Base-by-base conservation (phyloP, 345 rosid species). In the Aurinia saxatilis region DNA sequence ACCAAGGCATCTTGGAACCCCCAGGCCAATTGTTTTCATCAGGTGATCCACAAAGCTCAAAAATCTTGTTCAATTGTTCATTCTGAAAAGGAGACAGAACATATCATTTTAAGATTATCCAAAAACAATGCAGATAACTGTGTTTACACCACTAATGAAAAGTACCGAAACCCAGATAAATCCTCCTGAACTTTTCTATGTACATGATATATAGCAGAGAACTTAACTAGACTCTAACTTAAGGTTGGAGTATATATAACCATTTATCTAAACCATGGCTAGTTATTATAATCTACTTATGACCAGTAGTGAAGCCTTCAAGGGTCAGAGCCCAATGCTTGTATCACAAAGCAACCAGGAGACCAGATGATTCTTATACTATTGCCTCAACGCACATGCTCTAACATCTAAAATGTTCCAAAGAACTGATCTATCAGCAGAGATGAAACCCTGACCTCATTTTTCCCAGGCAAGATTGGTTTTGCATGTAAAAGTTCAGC, bases 401-500 rank as follows among this genome's bases (percentile, higher is more conserved):
- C 8, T 23, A 48, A 35, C 11, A 50, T 33, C 66, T 23, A 4
- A 51, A 10, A 12, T 42, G 13, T 12, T n/a, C 33, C 35, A 27
- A 45, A 33, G 52, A 45, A 37, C 47, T 35, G 47, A 35, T 19
- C 38, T 65, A 16, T 45, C 46, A 54, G 55, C 45, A 44, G 25
- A 52, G 16, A 62, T 25, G 34, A 63, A 46, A 39, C 5, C 7
- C 70, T 68, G 40, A 80, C 95, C 95, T 86, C 98, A 78, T 86
- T 86, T 75, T 87, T 85, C 54, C 98, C 95, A 10, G 98, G 97
- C 50, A 92, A 80, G 46, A 89, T 89, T 27, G 96, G 96, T 65
- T 92, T 89, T 50, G 93, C 96, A 38, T 84, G 82, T 61, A 92
- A 66, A 49, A 92, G 89, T 74, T 92, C 98, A 12, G 98, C 98